Conservation (phyloP, 495 filamentous ascomycete species). For the Articulospora tetracladia region DNA sequence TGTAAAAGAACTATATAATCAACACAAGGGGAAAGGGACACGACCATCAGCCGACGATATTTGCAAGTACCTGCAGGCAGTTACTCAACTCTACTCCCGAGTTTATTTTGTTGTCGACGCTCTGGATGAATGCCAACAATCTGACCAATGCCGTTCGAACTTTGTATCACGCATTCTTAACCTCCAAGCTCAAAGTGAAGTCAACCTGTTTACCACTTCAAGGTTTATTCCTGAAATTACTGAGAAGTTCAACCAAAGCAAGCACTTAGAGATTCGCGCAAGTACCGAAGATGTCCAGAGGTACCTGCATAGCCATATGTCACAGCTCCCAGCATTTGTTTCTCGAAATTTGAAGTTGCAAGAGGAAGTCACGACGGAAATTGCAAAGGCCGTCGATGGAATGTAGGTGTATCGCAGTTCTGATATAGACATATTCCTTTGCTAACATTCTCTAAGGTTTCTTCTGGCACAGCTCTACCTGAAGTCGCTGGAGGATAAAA, state of each 20-base stretch:
- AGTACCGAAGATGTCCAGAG: conserved; percentile 13
- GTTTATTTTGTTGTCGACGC: conserved; percentile 43
- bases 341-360: background rate
- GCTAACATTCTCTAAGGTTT: conserved; percentile 16
- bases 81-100: conserved; percentile 15
- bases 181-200: conserved; percentile 23
- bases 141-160: conserved; percentile 21
- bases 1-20: conserved; percentile 24
- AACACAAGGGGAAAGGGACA: conserved; percentile 19
- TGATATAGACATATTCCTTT: conserved; percentile 6
- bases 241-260: conserved; percentile 24
- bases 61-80: conserved; percentile 19
- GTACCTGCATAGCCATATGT: conserved; percentile 8
- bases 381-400: conserved; percentile 3
- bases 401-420: conserved; percentile 7
- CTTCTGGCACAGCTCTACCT: conserved; percentile 21
- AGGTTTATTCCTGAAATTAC: conserved; percentile 28
- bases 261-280: conserved; percentile 19
- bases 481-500: conserved; percentile 15
- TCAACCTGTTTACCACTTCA: conserved; percentile 30
- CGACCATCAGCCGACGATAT: conserved; percentile 26
- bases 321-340: conserved; percentile 1
- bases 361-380: conserved; percentile 5
- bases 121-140: conserved; percentile 36
- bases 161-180: conserved; percentile 28